A percentile compares a stretch with the other conserved stretches of the same genome.
Evolutionary conservation across 495 filamentous ascomycete species (phyloP).

Genomic region (Tuber umbilicatum): DNA sequence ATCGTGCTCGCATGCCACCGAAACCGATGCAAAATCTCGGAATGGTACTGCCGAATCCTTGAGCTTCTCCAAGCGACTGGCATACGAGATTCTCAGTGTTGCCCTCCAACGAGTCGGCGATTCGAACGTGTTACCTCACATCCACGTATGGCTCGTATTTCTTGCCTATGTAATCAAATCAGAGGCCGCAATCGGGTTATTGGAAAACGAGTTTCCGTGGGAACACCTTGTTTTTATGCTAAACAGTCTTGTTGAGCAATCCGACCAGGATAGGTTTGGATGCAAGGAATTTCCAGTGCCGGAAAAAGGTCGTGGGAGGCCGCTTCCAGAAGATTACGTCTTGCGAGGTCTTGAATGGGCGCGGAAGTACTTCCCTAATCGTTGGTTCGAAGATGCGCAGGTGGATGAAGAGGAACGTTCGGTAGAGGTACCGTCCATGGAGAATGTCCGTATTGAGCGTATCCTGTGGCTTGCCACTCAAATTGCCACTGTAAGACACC

Average conservation of each 20-base stretch:
- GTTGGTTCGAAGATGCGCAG: conserved; percentile 62
- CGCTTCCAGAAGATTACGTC: conserved; percentile 76
- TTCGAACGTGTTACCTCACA: conserved; percentile 57
- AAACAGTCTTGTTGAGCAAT: conserved; percentile 54
- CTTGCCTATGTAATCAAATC: conserved; percentile 54
- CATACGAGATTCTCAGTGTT: conserved; percentile 41
- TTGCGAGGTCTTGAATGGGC: conserved; percentile 71
- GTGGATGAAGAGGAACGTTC: conserved; percentile 72
- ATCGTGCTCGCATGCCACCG: background rate
- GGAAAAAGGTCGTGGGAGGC: conserved; percentile 51
- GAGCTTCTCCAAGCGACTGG: conserved; percentile 35
- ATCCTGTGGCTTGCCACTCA: conserved; percentile 63
- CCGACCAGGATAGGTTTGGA: conserved; percentile 48
- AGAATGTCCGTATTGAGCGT: conserved; percentile 60
- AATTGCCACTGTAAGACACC: conserved; percentile 46
- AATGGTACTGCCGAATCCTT: conserved; percentile 32
- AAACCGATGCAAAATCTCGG: conserved; percentile 4
- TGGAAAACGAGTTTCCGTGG: conserved; percentile 63
- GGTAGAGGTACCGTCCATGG: conserved; percentile 61
- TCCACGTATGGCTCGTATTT: conserved; percentile 66
- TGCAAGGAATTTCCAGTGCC: conserved; percentile 50
- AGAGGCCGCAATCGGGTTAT: conserved; percentile 49
- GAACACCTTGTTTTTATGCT: conserved; percentile 55
- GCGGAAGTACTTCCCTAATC: conserved; percentile 58
- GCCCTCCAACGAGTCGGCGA: conserved; percentile 58